Conservation (phyloP, 1,139 yeast genomes). For the Kurtzmaniella quercitrusa region DNA sequence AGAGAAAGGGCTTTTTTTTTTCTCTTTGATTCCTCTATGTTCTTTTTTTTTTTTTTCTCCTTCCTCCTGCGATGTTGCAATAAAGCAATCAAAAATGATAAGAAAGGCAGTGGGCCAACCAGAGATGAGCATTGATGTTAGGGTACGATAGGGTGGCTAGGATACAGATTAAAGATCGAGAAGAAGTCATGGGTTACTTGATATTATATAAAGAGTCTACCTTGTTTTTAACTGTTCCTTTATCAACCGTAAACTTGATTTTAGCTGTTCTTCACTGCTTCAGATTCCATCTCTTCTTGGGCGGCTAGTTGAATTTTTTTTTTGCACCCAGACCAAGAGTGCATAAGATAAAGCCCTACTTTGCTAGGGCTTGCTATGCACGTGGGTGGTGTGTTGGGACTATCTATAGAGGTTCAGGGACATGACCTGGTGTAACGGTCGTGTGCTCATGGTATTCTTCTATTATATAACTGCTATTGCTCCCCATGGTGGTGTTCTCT, state of each 20-base stretch:
- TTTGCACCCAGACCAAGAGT: neutral
- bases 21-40: slow-evolving; percentile 8
- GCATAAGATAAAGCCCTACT: neutral
- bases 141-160: neutral
- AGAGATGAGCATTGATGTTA: neutral
- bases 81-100: neutral
- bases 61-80: neutral
- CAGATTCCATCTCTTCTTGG: neutral
- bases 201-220: too few species aligned
- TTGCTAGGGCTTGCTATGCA: neutral
- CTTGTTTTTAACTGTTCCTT: too few species aligned
- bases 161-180: neutral
- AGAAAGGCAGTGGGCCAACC: slow-evolving; percentile 2
- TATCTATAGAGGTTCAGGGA: too few species aligned
- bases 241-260: too few species aligned
- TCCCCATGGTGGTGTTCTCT: too few species aligned
- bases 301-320: neutral
- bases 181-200: neutral
- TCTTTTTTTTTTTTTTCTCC: neutral
- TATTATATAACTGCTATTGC: too few species aligned
- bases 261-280: neutral
- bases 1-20: neutral
- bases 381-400: neutral
- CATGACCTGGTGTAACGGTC: too few species aligned
- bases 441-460: too few species aligned